phyloP scores from a whole-genome alignment of 2,329 filamentous ascomycete species.

The Cladosporium austrohemisphaericum region DNA sequence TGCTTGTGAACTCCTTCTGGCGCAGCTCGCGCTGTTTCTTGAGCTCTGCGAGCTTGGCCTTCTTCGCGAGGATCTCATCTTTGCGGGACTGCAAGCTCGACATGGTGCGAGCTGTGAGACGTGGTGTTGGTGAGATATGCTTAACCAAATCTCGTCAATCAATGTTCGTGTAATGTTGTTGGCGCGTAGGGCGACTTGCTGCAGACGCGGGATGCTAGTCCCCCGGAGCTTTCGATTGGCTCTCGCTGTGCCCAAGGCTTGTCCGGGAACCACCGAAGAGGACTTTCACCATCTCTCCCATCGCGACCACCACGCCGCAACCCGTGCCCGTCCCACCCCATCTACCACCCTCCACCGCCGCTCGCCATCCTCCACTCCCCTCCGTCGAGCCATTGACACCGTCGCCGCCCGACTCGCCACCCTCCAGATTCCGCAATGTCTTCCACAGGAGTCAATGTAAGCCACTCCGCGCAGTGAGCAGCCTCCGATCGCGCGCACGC shows the following conservation, averaged over 20 bases:
- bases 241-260: too few relatives aligned
- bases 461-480: constrained; percentile 12
- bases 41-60: constrained; percentile 92
- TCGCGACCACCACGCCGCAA: constrained; percentile 13
- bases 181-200: neutral
- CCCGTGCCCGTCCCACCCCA: constrained; percentile 6
- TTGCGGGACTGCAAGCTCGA: constrained; percentile 63
- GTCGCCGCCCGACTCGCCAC: neutral
- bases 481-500: constrained; percentile 1
- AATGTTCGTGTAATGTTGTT: neutral
- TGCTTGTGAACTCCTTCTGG: constrained; percentile 68
- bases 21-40: constrained; percentile 86
- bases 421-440: constrained; percentile 22
- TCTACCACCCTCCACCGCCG: neutral
- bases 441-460: constrained; percentile 27
- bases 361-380: constrained; percentile 1
- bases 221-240: constrained; percentile 8
- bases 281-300: constrained; percentile 8
- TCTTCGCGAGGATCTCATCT: constrained; percentile 95
- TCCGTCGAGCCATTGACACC: constrained; percentile 10
- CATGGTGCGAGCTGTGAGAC: constrained; percentile 19
- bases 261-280: too few relatives aligned
- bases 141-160: neutral
- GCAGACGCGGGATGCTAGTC: constrained; percentile 1
- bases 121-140: neutral